Evolutionary conservation across 345 rosid genomes (phyloP), one percentile per base, ranked within the genome.

Genomic region (Populus tremula): DNA sequence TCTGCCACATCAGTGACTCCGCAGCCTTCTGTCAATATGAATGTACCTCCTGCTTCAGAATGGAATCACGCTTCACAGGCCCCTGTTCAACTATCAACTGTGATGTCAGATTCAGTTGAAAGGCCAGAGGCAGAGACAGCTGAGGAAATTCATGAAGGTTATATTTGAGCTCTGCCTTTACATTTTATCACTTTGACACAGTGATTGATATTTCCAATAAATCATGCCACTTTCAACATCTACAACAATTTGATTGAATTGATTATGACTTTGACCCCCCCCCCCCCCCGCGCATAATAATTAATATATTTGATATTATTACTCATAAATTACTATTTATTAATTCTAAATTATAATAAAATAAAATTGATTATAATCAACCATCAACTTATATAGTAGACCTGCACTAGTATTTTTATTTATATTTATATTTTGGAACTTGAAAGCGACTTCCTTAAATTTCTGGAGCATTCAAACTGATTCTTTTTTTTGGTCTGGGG

Each of bases 111-210:
- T 80, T 81, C 77, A 27, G 73, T 72, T 79, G 89, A 87, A 71
- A 84, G 71, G 66, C 78, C 87, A 63, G 89, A 86, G 72, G 77
- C 77, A 76, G 91, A 86, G 59, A 38, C 67, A 65, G 77, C 39
- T 21, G 91, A 87, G 76, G 96, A 89, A 64, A 54, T 72, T 81
- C 78, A 77, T 71, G 81, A 43, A 81, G 95, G 93, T 91, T 63
- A 78, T 75, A 35, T 69, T 23, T 78, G 47, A 64, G 49, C 21
- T 35, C 25, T 11, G 3, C 10, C 12, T 27, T 61, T 13, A 49
- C 31, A 14, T 72, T 49, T 6, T n/a, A 61, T 50, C 66, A 43
- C 71, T 65, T 29, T 61, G 70, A 41, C 9, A 25, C 16, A 8
- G 23, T 31, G 23, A 25, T 31, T 23, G 25, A 36, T 38, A 31